phyloP scores from a whole-genome alignment of 176 grass and related monocot species.

The Triticum monococcum region DNA sequence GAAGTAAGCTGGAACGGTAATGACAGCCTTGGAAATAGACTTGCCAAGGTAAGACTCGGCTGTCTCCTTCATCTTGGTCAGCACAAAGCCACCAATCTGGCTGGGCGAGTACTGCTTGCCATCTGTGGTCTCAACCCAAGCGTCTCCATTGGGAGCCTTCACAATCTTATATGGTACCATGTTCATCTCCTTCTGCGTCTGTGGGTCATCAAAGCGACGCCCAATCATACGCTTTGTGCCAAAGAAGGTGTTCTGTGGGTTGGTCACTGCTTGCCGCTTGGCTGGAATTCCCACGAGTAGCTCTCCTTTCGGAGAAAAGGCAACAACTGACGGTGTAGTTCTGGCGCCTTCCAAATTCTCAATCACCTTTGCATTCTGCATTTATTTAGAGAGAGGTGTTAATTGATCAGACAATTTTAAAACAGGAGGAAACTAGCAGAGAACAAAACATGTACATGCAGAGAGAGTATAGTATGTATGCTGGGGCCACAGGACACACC shows the following conservation, averaged over 20 bases:
- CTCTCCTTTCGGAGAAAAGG: conserved; percentile 39
- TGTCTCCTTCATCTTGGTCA: conserved; percentile 52
- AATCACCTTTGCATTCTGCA: conserved; percentile 44
- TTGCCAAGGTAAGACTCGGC: conserved; percentile 48
- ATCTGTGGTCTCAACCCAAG: conserved; percentile 46
- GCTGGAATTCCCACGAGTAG: conserved; percentile 51
- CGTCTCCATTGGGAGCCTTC: conserved; percentile 43
- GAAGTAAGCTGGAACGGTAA: conserved; percentile 53
- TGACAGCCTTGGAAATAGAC: conserved; percentile 45
- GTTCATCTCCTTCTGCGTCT: conserved; percentile 47
- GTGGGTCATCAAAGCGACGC: conserved; percentile 35
- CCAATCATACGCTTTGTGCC: conserved; percentile 49
- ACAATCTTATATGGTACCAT: conserved; percentile 45
- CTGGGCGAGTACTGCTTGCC: conserved; percentile 43
- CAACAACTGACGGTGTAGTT: conserved; percentile 51
- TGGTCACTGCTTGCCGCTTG: conserved; percentile 49
- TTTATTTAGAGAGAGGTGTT: neutral
- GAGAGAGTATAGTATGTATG: no score
- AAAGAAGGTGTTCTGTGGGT: conserved; percentile 40
- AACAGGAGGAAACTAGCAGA: neutral
- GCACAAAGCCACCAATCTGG: conserved; percentile 44
- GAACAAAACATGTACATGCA: neutral
- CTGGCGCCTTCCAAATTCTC: conserved; percentile 45
- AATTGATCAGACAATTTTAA: neutral
- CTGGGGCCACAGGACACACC: neutral